Base-by-base conservation (phyloP, 2,329 filamentous ascomycete species). In the Ophiostoma triangulosporum region DNA sequence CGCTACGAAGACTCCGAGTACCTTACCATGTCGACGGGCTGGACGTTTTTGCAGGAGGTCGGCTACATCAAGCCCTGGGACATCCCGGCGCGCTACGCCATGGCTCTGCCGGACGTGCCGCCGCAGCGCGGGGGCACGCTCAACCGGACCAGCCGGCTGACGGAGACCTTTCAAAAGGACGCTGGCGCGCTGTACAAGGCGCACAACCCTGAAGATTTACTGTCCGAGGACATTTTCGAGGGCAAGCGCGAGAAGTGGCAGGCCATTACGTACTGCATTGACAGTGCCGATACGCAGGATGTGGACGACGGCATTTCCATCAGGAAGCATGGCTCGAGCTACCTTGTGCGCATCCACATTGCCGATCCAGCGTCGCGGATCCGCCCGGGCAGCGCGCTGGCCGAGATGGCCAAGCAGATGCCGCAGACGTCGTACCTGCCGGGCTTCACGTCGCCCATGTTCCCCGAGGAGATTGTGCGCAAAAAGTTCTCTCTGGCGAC, bases 291-390 rank as follows among this genome's bases (percentile, higher is more conserved):
- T 33, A 84, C 88, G 0, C 70, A 75, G 27, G 81, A 91, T 60
- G 84, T 93, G 55, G 87, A 94, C 60, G 87, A 94, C 63, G 87
- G 83, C 1, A 68, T 94, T 8, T 91, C 86, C 1, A 62, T 93
- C 7, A n/a, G n/a, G n/a, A n/a, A n/a, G n/a, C n/a, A n/a, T n/a
- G n/a, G n/a, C n/a, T n/a, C n/a, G n/a, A n/a, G 65, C 17, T 64
- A 72, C 50, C 93, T 87, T 87, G 70, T 91, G 29, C 86, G 89
- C 62, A 68, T 88, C 31, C 87, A 93, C 64, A 76, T 86, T 40
- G 87, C 88, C 14, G 88, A 93, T 62, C 86, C 86, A 8, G 83
- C 84, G 2, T 86, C 87, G 5, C 77, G 78, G 55, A 79, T 93
- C 57, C 61, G 69, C 20, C 77, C 78, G 17, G 70, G 78, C 22